phyloP scores from a whole-genome alignment of 768 basidiomycete species.

The Mycena belliarum region DNA sequence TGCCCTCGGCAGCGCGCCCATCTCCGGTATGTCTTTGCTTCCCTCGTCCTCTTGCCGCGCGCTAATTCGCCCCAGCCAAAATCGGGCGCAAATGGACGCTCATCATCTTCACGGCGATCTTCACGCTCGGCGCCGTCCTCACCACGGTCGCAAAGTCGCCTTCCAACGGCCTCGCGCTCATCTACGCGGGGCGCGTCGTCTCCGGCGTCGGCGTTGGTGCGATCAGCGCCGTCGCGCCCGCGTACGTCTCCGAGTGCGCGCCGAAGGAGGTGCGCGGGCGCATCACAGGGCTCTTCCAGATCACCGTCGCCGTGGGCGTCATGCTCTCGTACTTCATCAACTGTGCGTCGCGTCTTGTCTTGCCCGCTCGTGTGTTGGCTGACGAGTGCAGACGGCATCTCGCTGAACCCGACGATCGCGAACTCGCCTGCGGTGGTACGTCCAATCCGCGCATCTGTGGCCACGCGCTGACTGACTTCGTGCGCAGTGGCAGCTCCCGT shows the following conservation, averaged over 20 bases:
- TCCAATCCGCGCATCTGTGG: background rate
- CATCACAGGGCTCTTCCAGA: constrained; percentile 82
- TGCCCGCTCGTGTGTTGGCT: constrained; percentile 12
- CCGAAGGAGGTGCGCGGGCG: constrained; percentile 86
- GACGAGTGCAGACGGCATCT: constrained; percentile 9
- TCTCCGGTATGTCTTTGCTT: constrained; percentile 52
- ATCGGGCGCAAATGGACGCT: constrained; percentile 72
- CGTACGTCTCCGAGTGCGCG: constrained; percentile 83
- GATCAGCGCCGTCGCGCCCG: constrained; percentile 79
- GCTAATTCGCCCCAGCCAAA: constrained; percentile 44
- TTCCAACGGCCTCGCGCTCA: constrained; percentile 56
- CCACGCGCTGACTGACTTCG: background rate
- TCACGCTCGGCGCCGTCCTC: constrained; percentile 72
- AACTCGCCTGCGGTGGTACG: constrained; percentile 31
- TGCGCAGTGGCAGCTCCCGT: constrained; percentile 66
- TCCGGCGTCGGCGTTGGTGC: constrained; percentile 84
- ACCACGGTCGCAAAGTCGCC: constrained; percentile 62
- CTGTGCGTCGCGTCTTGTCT: constrained; percentile 44
- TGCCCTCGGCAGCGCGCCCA: constrained; percentile 69
- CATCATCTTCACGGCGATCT: constrained; percentile 60
- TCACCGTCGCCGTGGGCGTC: constrained; percentile 68
- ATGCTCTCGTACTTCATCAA: constrained; percentile 86
- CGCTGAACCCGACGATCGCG: constrained; percentile 5
- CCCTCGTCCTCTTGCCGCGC: background rate
- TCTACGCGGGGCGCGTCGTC: constrained; percentile 81